Base-by-base conservation (phyloP, 2,329 filamentous ascomycete genomes). In the Sclerotinia nivalis region DNA sequence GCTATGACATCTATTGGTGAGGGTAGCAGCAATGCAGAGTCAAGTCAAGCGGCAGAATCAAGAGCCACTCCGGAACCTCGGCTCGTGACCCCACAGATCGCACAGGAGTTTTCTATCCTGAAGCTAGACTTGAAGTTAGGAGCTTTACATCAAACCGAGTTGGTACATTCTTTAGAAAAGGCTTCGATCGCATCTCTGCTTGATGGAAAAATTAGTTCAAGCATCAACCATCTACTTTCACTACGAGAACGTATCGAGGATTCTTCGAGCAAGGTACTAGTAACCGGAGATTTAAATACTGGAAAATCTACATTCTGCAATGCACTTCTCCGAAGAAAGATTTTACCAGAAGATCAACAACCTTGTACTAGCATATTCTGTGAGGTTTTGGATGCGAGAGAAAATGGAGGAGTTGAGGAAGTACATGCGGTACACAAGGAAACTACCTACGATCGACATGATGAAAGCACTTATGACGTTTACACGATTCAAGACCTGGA, bases 241-340 rank as follows among this genome's bases (percentile, higher is more conserved):
- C 84, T 99, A 47, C 89, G 93, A 71, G 96, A 98, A 74, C 90
- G 96, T 67, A 99, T 99, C 72, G 96, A 98, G 79, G 96, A 99
- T 80, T 98, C 93, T 0, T 93, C 95, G 6, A 98, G 95, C 81
- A 99, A 99, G 80, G 96, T 99, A 1, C 82, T 99, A 70, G 90
- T 99, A 25, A 99, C 96, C 0, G 96, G 96, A 77, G 96, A 99
- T 79, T 82, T 99, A 68, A 99, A 99, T 78, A 95, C 96, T 12
- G 96, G 96, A 78, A 99, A 99, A 79, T 99, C 96, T 5, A 99
- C 96, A 0, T 99, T 99, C 77, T 99, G 96, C 83, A 99, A 99
- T 80, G 96, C 96, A n/a, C 84, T 99, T 2, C 82, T 99, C 54
- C 90, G 96, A 71, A 89, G 94, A 72, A 98, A 98, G 81, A 88